These are phyloP conservation scores for Phytophthora nicotianae DNA, from an alignment of 352 stramenopile genomes.

Conservation along the genomic window DNA sequence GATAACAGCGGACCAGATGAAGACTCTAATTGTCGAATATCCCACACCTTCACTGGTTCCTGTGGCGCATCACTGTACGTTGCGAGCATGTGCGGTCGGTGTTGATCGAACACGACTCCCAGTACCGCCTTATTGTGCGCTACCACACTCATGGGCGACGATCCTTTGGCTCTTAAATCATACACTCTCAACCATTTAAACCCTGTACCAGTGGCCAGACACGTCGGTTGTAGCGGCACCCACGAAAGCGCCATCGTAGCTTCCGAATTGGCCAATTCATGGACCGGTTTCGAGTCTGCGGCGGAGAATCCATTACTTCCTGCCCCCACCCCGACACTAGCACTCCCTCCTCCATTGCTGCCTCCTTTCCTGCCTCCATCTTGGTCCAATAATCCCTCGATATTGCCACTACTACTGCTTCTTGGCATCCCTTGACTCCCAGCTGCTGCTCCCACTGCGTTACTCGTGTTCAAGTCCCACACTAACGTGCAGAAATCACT, in stretches of 20 bases:
- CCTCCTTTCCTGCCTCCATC: conserved; percentile 37
- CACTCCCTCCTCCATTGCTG: conserved; percentile 15
- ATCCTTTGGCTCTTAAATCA: conserved; percentile 64
- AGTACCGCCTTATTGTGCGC: conserved; percentile 87
- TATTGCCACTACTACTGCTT: conserved; percentile 28
- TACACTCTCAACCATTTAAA: conserved; percentile 91
- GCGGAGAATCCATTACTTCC: conserved; percentile 35
- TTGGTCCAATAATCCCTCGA: conserved; percentile 40
- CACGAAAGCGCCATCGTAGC: conserved; percentile 82
- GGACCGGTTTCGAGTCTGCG: conserved; percentile 58
- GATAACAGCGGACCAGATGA: conserved; percentile 68
- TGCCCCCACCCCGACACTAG: conserved; percentile 28
- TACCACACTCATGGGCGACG: conserved; percentile 78
- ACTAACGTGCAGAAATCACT: conserved; percentile 87
- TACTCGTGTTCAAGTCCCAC: conserved; percentile 79
- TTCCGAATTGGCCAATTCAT: conserved; percentile 87
- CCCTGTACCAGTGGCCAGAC: conserved; percentile 78
- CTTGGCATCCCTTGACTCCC: conserved; percentile 14
- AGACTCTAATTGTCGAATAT: conserved; percentile 82
- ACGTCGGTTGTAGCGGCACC: conserved; percentile 83
- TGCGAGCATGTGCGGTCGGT: conserved; percentile 81
- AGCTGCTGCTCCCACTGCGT: conserved; percentile 4
- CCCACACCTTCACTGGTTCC: conserved; percentile 87
- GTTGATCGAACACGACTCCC: conserved; percentile 80
- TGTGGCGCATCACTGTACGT: conserved; percentile 86